phyloP scores from a whole-genome alignment of 1,284 basidiomycete genomes.

The Singerocomus rubriflavus region DNA sequence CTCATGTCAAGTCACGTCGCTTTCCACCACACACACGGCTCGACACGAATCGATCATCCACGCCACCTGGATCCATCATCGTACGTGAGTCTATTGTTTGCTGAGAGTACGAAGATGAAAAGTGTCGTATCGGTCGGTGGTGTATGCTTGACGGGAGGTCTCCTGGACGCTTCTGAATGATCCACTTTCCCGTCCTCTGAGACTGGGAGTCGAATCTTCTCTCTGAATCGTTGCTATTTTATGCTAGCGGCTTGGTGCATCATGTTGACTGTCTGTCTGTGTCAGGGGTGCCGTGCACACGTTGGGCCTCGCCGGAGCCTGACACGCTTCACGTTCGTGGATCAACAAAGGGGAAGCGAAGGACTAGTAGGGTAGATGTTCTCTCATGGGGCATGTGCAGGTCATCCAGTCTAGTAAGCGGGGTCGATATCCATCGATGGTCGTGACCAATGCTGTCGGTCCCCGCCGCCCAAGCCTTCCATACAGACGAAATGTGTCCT shows the following conservation, averaged over 20 bases:
- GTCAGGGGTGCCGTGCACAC: neutral
- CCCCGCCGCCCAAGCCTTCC: conserved; percentile 3
- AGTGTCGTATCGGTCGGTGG: conserved; percentile 15
- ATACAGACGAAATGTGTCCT: neutral
- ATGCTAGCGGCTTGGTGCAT: neutral
- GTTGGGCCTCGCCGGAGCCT: neutral
- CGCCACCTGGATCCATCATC: neutral
- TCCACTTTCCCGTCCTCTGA: conserved; percentile 7
- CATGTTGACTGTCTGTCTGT: conserved; percentile 14
- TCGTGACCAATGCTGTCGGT: neutral
- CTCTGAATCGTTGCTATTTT: conserved; percentile 27
- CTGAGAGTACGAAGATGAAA: conserved; percentile 21
- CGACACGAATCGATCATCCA: too few species aligned
- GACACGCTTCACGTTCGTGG: conserved; percentile 1
- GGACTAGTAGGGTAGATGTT: too few species aligned
- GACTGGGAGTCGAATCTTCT: conserved; percentile 29
- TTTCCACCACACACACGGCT: neutral
- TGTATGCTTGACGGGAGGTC: conserved; percentile 24
- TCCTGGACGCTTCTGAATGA: conserved; percentile 30
- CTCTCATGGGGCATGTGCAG: too few species aligned
- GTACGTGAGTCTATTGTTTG: conserved; percentile 13
- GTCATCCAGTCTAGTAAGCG: neutral
- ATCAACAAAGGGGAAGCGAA: neutral
- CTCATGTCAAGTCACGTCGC: neutral
- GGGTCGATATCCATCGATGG: neutral